Evolutionary conservation across 306 rosid genomes (phyloP).

Genomic region (Ceratonia siliqua): DNA sequence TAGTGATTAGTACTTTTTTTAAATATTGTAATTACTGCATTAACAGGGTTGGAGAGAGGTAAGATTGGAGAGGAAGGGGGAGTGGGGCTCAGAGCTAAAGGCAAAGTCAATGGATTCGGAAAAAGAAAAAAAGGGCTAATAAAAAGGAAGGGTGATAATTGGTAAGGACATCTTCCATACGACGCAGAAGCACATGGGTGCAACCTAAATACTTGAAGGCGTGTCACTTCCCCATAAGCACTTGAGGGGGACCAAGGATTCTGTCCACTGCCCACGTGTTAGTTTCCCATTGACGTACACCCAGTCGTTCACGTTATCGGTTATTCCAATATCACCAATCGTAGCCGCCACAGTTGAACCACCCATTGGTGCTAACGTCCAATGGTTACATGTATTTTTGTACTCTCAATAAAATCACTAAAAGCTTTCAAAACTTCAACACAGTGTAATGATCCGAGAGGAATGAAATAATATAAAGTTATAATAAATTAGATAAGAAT

Average conservation of each 20-base stretch:
- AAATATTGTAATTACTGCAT: too few species aligned
- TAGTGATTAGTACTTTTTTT: too few species aligned
- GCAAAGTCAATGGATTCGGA: not conserved
- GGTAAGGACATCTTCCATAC: conserved; percentile 11
- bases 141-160: not conserved
- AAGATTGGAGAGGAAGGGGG: not conserved
- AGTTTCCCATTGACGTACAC: not conserved
- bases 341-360: conserved; percentile 38
- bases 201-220: conserved; percentile 32
- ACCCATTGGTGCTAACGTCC: too few species aligned
- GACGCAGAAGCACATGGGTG: conserved; percentile 53
- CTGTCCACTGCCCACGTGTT: conserved; percentile 41
- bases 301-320: not conserved
- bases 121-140: not conserved
- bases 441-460: too few species aligned
- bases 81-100: not conserved
- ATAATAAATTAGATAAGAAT: too few species aligned
- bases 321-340: not conserved
- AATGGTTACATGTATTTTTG: too few species aligned
- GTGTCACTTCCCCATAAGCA: conserved; percentile 39
- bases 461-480: too few species aligned
- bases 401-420: too few species aligned
- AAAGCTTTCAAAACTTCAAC: too few species aligned
- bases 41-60: too few species aligned
- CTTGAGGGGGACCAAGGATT: conserved; percentile 37